Base-by-base conservation (phyloP, 192 early-diverging fungal genomes). In the Rhizophagus sp. region DNA sequence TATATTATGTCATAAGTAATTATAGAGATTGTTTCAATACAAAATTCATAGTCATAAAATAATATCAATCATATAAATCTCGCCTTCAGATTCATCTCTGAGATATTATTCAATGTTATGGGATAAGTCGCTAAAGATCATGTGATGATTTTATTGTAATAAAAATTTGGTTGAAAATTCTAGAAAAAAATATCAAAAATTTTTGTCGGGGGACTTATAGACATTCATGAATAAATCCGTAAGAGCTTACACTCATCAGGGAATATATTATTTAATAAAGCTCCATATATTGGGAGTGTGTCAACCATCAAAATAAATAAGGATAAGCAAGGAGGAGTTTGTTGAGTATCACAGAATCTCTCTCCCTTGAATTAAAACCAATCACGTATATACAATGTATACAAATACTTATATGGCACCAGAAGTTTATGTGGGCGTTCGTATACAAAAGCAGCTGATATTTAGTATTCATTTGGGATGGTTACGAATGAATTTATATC, bases 401-500 rank as follows among this genome's bases (percentile, higher is more conserved):
- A n/a, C n/a, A n/a, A n/a, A n/a, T n/a, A n/a, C 85, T 25, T 86
- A 82, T 57, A 82, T 86, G 47, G 82, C 85, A 1, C 85, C 85
- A 0, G 85, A 86, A 74, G 76, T 83, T 7, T 86, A 49, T 68
- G 69, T 24, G 80, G 83, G 36, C 25, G 73, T 2, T 79, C 79
- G 2, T 86, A 83, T 68, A 83, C 83, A 34, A 74, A 75, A 24
- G 83, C 82, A 68, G 81, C 85, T 4, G 85, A 86, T 36, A 73
- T 86, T 6, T 86, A 86, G n/a, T n/a, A n/a, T 80, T 82, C 81
- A 76, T 77, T 86, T 13, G 82, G 80, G 7, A 83, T 86, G 62
- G 80, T 86, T 50, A 86, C 84, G 85, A 84, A 81, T 81, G 80
- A 83, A 25, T 49, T 86, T 22, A 79, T 83, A 27, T 80, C 85